Evolutionary conservation across 2,329 filamentous ascomycete species (phyloP).

Genomic region (Rutstroemia sp.): DNA sequence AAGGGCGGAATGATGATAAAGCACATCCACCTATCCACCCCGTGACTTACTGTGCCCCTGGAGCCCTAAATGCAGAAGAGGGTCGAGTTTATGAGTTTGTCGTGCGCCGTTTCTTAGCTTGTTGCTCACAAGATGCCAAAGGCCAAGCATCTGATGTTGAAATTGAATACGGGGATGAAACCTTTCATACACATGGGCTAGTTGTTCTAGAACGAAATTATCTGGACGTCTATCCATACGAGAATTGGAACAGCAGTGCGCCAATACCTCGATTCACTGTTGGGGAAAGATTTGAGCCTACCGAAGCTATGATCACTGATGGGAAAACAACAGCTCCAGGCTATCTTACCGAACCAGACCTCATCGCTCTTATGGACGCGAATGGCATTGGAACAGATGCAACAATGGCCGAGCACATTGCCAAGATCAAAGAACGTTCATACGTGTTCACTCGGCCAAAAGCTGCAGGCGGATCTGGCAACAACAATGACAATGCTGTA

Average conservation of each 20-base stretch:
- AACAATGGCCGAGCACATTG: constrained; percentile 98
- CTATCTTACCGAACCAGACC: constrained; percentile 89
- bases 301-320: constrained; percentile 80
- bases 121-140: constrained; percentile 89
- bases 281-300: constrained; percentile 79
- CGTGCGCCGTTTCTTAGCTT: constrained; percentile 83
- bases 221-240: constrained; percentile 90
- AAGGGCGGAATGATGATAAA: constrained; percentile 86
- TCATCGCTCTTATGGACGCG: constrained; percentile 95
- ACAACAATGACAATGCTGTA: constrained; percentile 28
- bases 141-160: constrained; percentile 84
- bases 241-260: constrained; percentile 87
- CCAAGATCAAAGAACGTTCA: constrained; percentile 83
- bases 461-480: constrained; percentile 25
- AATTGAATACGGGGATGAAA: constrained; percentile 74
- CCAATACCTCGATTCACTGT: constrained; percentile 72
- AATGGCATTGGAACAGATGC: constrained; percentile 98
- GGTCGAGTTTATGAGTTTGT: constrained; percentile 87
- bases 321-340: constrained; percentile 81
- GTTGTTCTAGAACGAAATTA: constrained; percentile 86
- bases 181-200: constrained; percentile 75
- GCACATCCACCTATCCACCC: constrained; percentile 97
- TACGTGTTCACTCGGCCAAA: constrained; percentile 67
- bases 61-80: constrained; percentile 57
- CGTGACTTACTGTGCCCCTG: constrained; percentile 68